Evolutionary conservation across 306 rosid species (phyloP), one percentile per base, ranked within the genome.

Genomic region (Notholithocarpus densiflorus): DNA sequence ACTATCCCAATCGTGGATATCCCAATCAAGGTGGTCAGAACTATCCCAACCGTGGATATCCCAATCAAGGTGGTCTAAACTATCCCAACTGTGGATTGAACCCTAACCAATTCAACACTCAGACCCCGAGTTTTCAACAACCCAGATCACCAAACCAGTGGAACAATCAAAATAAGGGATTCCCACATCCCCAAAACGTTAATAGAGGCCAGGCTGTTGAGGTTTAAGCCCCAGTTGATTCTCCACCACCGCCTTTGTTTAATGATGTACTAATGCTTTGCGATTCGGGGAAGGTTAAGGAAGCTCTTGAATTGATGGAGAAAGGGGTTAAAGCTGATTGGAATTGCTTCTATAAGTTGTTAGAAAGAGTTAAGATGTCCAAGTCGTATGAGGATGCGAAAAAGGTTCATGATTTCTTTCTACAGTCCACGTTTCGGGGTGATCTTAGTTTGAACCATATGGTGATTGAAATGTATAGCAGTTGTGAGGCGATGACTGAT

Each of bases 391-490:
- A 92, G 68, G 85, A 90, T 74, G 97, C 98, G 0, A 94, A 92
- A 81, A 83, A 88, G 82, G 97, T 82, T 15, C 97, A 94, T 75
- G 97, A 92, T 74, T 90, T 84, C 80, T 92, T 92, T 75, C 77
- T 92, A 29, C 98, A 94, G 81, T 92, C 98, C 3, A 76, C 84
- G 2, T 87, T 29, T 82, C 90, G 98, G 86, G 80, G 91, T 69
- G 95, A 92, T 65, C 79, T 68, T 48, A 79, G 76, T 65, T 73
- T 90, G 87, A 91, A 73, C 56, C 84, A 88, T 81, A 87, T 88
- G 86, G 97, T 92, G 71, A 80, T 94, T 66, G 94, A 87, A 53
- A 90, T 94, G 98, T 89, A 85, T 77, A 92, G 87, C 37, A 92
- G 83, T 60, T 93, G 98, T 74, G 91, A 81, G 32, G 90, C 93